Conservation (phyloP, 345 rosid genomes). For the Eucalyptus brandiana region DNA sequence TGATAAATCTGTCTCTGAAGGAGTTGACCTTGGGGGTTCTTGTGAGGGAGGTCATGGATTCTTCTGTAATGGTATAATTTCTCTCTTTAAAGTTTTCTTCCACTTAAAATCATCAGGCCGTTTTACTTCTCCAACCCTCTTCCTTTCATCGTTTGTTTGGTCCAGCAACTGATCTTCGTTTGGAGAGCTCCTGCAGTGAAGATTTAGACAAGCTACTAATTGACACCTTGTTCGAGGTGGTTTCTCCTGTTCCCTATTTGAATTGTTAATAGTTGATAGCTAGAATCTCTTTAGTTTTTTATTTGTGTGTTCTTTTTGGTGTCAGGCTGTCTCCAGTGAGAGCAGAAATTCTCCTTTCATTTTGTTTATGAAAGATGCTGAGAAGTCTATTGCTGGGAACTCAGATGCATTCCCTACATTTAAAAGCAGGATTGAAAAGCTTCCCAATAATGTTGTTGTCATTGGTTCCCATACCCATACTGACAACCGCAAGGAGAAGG, state of each 20-base stretch:
- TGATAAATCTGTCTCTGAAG: conserved; percentile 68
- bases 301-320: background rate
- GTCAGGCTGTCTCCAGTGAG: conserved; percentile 53
- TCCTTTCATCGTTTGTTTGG: background rate
- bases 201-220: conserved; percentile 56
- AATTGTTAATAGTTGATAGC: background rate
- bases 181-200: conserved; percentile 33
- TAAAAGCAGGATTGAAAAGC: conserved; percentile 54
- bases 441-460: conserved; percentile 72
- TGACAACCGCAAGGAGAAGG: conserved; percentile 79
- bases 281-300: background rate
- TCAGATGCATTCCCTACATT: conserved; percentile 49
- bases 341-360: conserved; percentile 78
- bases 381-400: conserved; percentile 75
- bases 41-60: conserved; percentile 71
- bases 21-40: conserved; percentile 72
- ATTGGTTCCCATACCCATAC: conserved; percentile 70
- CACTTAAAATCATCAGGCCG: background rate
- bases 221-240: conserved; percentile 81
- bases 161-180: conserved; percentile 58
- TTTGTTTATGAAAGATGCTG: conserved; percentile 87
- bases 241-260: background rate
- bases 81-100: background rate
- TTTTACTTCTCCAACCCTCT: background rate
- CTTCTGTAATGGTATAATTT: conserved; percentile 71